Percentiles rank a stretch among this genome's conserved stretches.
phyloP scores from a whole-genome alignment of 164 flowering plant species.

The Kingdonia uniflora region DNA sequence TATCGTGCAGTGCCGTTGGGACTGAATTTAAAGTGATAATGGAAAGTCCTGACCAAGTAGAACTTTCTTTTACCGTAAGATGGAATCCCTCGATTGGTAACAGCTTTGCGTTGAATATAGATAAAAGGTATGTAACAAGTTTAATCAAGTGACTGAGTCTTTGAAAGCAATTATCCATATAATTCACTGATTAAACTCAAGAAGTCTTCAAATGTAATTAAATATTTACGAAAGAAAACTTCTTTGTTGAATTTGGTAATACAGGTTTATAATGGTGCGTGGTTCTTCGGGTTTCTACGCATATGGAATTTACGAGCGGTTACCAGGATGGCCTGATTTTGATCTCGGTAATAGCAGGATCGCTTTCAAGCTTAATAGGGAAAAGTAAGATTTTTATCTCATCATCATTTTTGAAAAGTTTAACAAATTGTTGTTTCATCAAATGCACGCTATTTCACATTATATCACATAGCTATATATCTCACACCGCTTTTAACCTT shows the following conservation, averaged over 20 bases:
- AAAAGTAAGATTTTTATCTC: conserved; percentile 37
- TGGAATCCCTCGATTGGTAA: conserved; percentile 63
- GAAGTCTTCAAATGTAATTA: too few species aligned
- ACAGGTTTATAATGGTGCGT: conserved; percentile 68
- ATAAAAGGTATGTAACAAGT: conserved; percentile 44
- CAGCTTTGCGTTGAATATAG: conserved; percentile 54
- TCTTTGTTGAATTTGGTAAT: neutral
- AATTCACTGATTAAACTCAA: too few species aligned
- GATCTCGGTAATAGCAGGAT: conserved; percentile 49
- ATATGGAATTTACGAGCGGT: conserved; percentile 75
- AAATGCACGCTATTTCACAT: neutral
- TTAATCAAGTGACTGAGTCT: too few species aligned
- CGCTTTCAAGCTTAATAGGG: conserved; percentile 74
- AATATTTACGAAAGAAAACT: too few species aligned
- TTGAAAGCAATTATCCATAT: too few species aligned
- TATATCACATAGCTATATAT: neutral
- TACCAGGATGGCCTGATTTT: conserved; percentile 77
- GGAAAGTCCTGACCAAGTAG: conserved; percentile 68
- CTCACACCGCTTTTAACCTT: neutral
- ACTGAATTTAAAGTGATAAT: conserved; percentile 49
- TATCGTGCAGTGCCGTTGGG: conserved; percentile 46
- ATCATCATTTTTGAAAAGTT: neutral
- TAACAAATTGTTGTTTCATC: neutral
- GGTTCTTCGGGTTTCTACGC: conserved; percentile 79
- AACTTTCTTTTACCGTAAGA: conserved; percentile 62